phyloP scores from a whole-genome alignment of 345 rosid genomes.

The Citrus inodora region DNA sequence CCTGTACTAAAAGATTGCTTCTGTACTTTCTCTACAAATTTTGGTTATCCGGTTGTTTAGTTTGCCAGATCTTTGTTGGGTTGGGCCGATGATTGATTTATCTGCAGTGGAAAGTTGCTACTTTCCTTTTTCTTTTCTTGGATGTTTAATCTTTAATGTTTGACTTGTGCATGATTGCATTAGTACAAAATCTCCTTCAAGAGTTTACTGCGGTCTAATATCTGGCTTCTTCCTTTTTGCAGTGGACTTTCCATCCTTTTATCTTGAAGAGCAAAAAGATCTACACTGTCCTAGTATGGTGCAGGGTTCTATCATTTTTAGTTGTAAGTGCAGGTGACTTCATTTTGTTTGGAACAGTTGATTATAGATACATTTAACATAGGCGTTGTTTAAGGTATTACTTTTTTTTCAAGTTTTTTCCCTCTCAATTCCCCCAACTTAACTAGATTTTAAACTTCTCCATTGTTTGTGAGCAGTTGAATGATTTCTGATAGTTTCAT shows the following conservation, averaged over 20 bases:
- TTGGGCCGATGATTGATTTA: background rate
- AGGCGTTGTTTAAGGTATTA: background rate
- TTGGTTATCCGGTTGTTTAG: background rate
- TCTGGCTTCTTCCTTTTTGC: conserved; percentile 26
- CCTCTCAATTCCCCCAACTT: background rate
- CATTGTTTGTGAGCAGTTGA: background rate
- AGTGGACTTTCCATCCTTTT: conserved; percentile 99
- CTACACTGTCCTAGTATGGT: conserved; percentile 95
- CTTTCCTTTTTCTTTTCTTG: background rate
- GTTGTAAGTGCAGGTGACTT: conserved; percentile 59
- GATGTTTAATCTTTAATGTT: background rate
- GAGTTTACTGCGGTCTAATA: background rate
- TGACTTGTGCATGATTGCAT: background rate
- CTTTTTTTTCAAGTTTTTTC: background rate
- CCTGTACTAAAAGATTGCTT: background rate
- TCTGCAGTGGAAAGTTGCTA: background rate
- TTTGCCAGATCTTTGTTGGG: background rate
- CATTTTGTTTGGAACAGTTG: background rate
- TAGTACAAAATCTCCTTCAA: background rate
- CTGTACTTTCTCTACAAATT: background rate
- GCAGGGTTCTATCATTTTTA: conserved; percentile 93
- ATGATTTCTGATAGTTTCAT: background rate
- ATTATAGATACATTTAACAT: background rate
- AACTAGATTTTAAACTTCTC: background rate
- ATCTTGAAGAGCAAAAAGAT: conserved; percentile 88